Evolutionary conservation across 2,329 filamentous ascomycete genomes (phyloP).

Genomic region (Aspergillus bombycis): DNA sequence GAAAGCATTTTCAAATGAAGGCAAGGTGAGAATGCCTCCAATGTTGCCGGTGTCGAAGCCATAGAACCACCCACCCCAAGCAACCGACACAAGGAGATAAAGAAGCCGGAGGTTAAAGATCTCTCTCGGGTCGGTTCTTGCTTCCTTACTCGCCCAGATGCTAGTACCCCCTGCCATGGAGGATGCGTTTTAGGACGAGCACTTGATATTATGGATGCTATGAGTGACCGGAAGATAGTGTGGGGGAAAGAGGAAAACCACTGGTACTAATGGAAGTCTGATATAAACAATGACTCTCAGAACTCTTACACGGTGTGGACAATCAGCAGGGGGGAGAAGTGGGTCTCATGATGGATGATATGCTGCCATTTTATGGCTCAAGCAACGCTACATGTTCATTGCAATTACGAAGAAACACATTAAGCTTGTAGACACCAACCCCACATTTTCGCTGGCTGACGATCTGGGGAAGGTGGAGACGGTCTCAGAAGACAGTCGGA

Average conservation of each 20-base stretch:
- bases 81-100: not conserved
- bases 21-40: slow-evolving; percentile 41
- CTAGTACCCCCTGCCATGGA: not conserved
- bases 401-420: not conserved
- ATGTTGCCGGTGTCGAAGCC: slow-evolving; percentile 47
- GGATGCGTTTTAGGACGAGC: rapidly evolving
- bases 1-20: slow-evolving; percentile 30
- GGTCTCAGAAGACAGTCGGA: not conserved
- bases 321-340: not conserved
- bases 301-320: rapidly evolving
- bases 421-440: not conserved
- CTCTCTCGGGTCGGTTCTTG: not conserved
- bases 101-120: not conserved
- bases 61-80: slow-evolving; percentile 42
- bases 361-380: not conserved
- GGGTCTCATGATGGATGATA: not conserved
- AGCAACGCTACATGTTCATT: not conserved
- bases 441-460: not conserved
- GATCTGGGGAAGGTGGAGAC: not conserved
- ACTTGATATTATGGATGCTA: not conserved
- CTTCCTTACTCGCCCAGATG: not conserved
- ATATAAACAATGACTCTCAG: not conserved
- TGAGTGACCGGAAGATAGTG: too few relatives aligned
- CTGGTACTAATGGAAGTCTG: not conserved
- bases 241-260: not conserved